These are phyloP conservation scores for Thalassiosira profunda DNA, from an alignment of 108 stramenopile species.

Conservation along the genomic window DNA sequence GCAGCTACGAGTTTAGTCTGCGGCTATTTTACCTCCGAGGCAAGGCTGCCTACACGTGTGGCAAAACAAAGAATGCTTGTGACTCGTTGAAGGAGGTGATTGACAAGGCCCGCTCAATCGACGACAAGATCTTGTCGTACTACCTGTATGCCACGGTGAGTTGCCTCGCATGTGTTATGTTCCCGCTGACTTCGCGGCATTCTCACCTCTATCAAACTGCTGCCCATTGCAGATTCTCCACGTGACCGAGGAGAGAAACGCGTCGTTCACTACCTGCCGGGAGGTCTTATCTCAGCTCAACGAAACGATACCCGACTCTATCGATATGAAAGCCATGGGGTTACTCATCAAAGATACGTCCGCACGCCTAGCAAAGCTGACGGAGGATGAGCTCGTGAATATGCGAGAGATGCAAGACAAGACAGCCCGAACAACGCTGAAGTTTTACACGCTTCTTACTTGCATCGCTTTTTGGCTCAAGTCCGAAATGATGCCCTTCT, in stretches of 20 bases:
- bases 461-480: too few species aligned
- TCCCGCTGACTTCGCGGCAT: not conserved
- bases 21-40: not conserved
- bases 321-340: not conserved
- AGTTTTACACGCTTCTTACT: too few species aligned
- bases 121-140: not conserved
- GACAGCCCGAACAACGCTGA: not conserved
- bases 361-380: not conserved
- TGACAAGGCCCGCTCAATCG: not conserved
- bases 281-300: not conserved
- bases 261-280: not conserved
- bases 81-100: not conserved
- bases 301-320: not conserved
- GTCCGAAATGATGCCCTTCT: too few species aligned
- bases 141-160: not conserved
- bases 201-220: not conserved
- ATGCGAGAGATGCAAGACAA: not conserved
- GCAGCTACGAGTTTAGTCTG: slow-evolving; percentile 17
- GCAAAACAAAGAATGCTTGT: not conserved
- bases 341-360: not conserved
- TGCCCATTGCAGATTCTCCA: not conserved
- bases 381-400: not conserved
- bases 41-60: not conserved
- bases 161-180: not conserved
- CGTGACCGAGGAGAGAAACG: not conserved